Evolutionary conservation across 805 yeast species (phyloP), one percentile per base, ranked within the genome.

Genomic region (Yamadazyma takamatsuzukensis): DNA sequence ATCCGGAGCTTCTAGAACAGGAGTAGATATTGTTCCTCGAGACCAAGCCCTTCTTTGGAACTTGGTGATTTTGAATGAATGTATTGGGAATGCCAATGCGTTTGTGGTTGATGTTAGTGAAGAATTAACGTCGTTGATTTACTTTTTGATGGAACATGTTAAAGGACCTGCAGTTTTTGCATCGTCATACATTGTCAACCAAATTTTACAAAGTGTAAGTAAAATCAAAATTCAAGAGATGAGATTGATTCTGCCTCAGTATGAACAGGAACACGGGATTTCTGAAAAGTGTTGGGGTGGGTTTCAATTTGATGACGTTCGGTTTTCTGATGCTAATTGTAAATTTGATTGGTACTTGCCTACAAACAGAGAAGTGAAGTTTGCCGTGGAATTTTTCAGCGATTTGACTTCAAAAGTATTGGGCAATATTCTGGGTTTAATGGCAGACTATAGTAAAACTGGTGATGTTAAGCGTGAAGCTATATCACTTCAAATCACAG

Each of bases 331-430:
- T 9, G 71, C 70, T 10, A 71, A 74, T 39, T 53, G 83, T 21
- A 47, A 66, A 1, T 78, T 87, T 43, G 61, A 68, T 1, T 90
- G 98, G 98, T 86, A 80, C 47, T 53, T 69, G 1, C 97, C 97
- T 0, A 49, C 66, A 1, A 56, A 55, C 2, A 56, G 47, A 2
- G 88, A 81, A 29, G 60, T 85, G 2, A 61, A 61, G 0, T 72
- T 74, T 48, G 89, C 95, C 0, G 68, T 79, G 4, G 69, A 72
- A 3, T 56, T 78, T 8, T 83, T 80, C 44, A 72, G 69, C 14
- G 51, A 49, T 1, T 70, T 81, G 29, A 62, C 75, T 0, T 53
- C 64, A 0, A 62, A 55, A 25, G 57, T 76, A 2, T 55, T 77
- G 15, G 49, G 55, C 0, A 63, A 68, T 15, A 61, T 83, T 11